Evolutionary conservation across 805 yeast genomes (phyloP).

Genomic region (Spathaspora boniae): DNA sequence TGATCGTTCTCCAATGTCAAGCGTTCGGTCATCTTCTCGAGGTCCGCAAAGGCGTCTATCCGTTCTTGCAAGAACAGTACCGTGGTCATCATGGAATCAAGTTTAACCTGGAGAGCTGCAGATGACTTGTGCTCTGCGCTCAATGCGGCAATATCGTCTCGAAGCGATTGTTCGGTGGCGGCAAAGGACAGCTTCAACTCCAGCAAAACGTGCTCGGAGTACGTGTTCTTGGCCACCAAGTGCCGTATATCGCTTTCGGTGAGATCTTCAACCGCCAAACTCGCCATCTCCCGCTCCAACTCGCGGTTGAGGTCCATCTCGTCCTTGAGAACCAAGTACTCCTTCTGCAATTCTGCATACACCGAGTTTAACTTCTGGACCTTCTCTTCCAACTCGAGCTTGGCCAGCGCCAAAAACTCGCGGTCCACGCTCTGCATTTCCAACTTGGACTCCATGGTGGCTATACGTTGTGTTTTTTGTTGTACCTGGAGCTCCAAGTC

Average conservation of each 20-base stretch:
- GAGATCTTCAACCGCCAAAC: constrained; percentile 13
- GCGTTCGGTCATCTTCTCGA: constrained; percentile 33
- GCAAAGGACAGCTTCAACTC: constrained; percentile 26
- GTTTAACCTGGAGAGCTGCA: constrained; percentile 27
- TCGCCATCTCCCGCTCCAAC: constrained; percentile 28
- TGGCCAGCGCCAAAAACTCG: constrained; percentile 37
- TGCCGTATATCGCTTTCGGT: constrained; percentile 16
- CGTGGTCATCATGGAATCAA: constrained; percentile 19
- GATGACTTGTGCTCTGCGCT: constrained; percentile 9
- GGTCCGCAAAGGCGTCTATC: constrained; percentile 31
- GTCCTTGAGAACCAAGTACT: constrained; percentile 30
- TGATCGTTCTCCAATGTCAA: constrained; percentile 33
- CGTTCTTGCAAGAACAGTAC: constrained; percentile 27
- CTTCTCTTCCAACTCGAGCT: constrained; percentile 23
- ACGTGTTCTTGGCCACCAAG: constrained; percentile 29
- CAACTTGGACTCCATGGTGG: constrained; percentile 18
- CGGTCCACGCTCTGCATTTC: constrained; percentile 42
- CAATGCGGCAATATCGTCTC: constrained; percentile 15
- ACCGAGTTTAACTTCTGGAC: constrained; percentile 22
- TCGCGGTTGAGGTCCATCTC: constrained; percentile 35
- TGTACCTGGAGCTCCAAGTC: constrained; percentile 13
- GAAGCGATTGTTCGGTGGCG: constrained; percentile 22
- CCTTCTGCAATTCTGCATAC: constrained; percentile 26
- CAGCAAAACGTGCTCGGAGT: constrained; percentile 40
- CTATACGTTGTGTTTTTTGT: constrained; percentile 1